Base-by-base conservation (phyloP, 2,329 filamentous ascomycete genomes). In the Hypoxylon rubiginosum region DNA sequence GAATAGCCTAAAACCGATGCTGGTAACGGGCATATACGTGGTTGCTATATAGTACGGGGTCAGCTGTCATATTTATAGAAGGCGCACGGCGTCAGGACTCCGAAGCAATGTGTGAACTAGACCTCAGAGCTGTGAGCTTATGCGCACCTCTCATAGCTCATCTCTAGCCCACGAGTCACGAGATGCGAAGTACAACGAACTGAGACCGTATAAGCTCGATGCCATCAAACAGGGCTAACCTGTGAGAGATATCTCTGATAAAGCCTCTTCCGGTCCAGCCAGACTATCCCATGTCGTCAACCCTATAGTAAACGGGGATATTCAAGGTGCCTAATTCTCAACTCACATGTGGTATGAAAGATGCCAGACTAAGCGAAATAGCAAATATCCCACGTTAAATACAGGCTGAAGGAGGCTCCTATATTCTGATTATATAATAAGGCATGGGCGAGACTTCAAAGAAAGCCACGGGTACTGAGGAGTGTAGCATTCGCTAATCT, bases 1-100 rank as follows among this genome's bases (percentile, higher is more conserved):
- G 62, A 66, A 70, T 72, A 72, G 70, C 65, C 70, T 72, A 70
- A 72, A 36, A 72, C 19, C 32, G 17, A 66, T 64, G 58, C 57
- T 68, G 43, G 69, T 58, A 61, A 39, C 41, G 46, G 46, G 21
- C 45, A 57, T 68, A 67, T 61, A 58, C 51, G 64, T 66, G 36
- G 5, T 45, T 17, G 45, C 43, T 63, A 65, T 71, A 71, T 64
- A 53, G 48, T 63, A 66, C 58, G 34, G 61, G 48, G 61, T 48
- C 49, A 41, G 56, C 53, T 39, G 55, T 45, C 39, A 34, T 67
- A 62, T 56, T 64, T 62, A 66, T 62, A 66, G 60, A 59, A 62
- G 30, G 58, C 8, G 19, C 48, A 67, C 58, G 67, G 64, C n/a
- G 36, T 17, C 34, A 48, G n/a, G 19, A 36, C 55, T 67, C 67